Conservation (phyloP, 1,284 basidiomycete genomes). For the Heterobasidion parviporum region DNA sequence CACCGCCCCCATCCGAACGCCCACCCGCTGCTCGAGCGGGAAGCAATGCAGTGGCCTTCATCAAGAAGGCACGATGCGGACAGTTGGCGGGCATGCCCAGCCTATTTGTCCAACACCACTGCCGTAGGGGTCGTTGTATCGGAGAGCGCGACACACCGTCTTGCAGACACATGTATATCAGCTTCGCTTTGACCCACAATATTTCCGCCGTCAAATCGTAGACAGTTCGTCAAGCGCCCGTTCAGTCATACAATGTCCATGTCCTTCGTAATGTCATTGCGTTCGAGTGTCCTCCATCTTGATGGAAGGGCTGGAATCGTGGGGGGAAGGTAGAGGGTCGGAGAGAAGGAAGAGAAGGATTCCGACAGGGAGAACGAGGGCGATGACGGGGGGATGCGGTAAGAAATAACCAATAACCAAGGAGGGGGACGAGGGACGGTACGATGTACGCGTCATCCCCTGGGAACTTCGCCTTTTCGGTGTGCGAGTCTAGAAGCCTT, state of each 20-base stretch:
- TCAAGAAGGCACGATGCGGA: background rate
- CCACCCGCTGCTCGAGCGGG: background rate
- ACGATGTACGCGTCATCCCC: conserved; percentile 9
- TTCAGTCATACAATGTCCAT: conserved; percentile 1
- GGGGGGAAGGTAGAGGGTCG: background rate
- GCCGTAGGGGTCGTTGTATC: background rate
- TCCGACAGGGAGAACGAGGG: background rate
- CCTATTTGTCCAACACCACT: background rate
- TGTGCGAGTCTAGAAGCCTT: conserved; percentile 11
- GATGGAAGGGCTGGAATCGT: background rate
- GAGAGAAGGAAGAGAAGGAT: background rate
- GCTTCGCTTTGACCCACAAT: background rate
- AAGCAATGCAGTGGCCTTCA: background rate
- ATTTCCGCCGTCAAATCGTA: background rate
- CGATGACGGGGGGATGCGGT: background rate
- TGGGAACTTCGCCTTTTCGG: conserved; percentile 10
- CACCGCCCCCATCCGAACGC: background rate
- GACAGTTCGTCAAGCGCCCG: background rate
- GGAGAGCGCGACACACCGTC: background rate
- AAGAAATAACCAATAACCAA: background rate
- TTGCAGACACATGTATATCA: background rate
- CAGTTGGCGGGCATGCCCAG: background rate
- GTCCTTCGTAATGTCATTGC: conserved; percentile 3
- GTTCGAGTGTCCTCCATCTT: background rate
- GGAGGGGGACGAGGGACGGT: conserved; percentile 1